Evolutionary conservation across 306 rosid species (phyloP).

Genomic region (Quercus ilex): DNA sequence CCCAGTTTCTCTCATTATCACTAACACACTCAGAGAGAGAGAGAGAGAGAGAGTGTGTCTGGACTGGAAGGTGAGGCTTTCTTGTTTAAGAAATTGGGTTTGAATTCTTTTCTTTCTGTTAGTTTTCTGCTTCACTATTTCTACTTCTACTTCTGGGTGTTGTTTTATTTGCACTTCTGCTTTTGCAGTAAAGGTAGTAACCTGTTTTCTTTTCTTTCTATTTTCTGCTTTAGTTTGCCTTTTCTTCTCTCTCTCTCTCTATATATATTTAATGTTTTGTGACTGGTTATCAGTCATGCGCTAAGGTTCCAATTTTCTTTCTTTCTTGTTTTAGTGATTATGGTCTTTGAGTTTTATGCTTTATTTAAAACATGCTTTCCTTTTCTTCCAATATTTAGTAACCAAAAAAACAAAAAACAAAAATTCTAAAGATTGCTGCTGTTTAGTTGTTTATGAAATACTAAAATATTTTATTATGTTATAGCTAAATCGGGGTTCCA

Average conservation of each 20-base stretch:
- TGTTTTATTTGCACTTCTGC: neutral
- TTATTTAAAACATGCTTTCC: neutral
- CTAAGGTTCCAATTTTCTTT: neutral
- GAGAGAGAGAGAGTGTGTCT: neutral
- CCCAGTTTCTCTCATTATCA: constrained; percentile 11
- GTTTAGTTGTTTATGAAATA: too few relatives aligned
- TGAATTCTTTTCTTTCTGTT: constrained; percentile 24
- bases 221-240: neutral
- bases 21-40: neutral
- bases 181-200: neutral
- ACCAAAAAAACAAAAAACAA: too few relatives aligned
- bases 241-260: too few relatives aligned
- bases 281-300: neutral
- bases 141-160: constrained; percentile 10
- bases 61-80: neutral
- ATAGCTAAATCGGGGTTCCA: too few relatives aligned
- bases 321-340: neutral
- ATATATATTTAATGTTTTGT: too few relatives aligned
- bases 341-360: neutral
- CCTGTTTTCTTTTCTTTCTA: constrained; percentile 4
- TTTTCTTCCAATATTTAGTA: neutral
- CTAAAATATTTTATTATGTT: too few relatives aligned
- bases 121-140: constrained; percentile 1
- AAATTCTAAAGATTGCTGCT: too few relatives aligned
- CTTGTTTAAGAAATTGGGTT: neutral